Evolutionary conservation across 2,329 filamentous ascomycete genomes (phyloP).

Genomic region (Gremmenia infestans): DNA sequence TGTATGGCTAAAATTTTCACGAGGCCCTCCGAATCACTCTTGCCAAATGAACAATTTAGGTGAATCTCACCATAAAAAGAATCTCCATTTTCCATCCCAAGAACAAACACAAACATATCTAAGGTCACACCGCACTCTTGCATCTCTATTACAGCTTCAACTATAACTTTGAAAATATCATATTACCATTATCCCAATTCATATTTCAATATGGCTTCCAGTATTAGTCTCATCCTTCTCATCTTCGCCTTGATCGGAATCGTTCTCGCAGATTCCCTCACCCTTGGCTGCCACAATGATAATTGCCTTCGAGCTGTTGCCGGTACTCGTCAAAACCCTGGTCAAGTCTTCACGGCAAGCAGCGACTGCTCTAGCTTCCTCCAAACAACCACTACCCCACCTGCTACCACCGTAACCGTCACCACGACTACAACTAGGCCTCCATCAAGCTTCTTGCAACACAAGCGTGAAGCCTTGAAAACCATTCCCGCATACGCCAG

Average conservation of each 20-base stretch:
- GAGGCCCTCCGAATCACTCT: background rate
- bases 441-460: background rate
- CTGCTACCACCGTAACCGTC: slow-evolving; percentile 5
- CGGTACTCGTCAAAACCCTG: slow-evolving; percentile 12
- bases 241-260: slow-evolving; percentile 3
- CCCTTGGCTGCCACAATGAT: slow-evolving; percentile 11
- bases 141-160: background rate
- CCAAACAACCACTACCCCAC: slow-evolving; percentile 5
- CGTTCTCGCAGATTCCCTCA: background rate
- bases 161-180: background rate
- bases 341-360: slow-evolving; percentile 8
- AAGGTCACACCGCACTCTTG: background rate
- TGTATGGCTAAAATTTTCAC: background rate
- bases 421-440: slow-evolving; percentile 7
- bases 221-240: background rate
- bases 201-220: background rate
- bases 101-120: no score
- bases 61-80: no score
- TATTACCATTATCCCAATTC: background rate
- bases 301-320: slow-evolving; percentile 21
- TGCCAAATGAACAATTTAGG: no score
- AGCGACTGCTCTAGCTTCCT: slow-evolving; percentile 19
- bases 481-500: slow-evolving; percentile 24
- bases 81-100: no score
- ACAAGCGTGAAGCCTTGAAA: background rate